These are phyloP conservation scores for Coriolopsis trogii DNA, from an alignment of 1,284 basidiomycete species.

Conservation along the genomic window DNA sequence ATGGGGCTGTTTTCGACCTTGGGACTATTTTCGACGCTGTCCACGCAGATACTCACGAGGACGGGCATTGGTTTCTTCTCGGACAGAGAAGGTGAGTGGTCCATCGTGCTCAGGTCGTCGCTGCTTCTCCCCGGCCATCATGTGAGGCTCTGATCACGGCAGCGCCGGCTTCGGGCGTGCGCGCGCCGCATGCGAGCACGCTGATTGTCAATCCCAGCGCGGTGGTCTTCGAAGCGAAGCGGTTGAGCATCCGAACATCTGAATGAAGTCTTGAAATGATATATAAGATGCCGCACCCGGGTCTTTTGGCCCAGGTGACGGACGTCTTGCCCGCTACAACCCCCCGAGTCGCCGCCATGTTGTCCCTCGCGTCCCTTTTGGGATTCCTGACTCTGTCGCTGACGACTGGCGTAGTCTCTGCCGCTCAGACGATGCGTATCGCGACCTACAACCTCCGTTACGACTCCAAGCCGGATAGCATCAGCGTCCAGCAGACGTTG, in stretches of 20 bases:
- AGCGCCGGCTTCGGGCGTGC: constrained; percentile 4
- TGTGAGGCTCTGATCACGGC: constrained; percentile 23
- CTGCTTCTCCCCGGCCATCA: constrained; percentile 16
- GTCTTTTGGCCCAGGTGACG: too few species aligned
- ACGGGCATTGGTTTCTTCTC: constrained; percentile 6
- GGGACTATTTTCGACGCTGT: constrained; percentile 21
- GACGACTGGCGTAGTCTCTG: constrained; percentile 6
- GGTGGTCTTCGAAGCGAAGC: background rate
- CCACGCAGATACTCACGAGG: constrained; percentile 19
- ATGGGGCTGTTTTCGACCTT: constrained; percentile 15
- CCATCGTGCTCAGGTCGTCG: constrained; percentile 6
- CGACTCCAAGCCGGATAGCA: constrained; percentile 53
- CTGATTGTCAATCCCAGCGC: background rate
- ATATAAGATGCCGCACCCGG: background rate
- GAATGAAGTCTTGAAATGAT: background rate
- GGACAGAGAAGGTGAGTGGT: constrained; percentile 14
- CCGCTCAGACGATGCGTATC: constrained; percentile 39
- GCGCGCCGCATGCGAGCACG: constrained; percentile 6
- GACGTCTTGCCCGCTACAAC: background rate
- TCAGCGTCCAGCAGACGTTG: constrained; percentile 50
- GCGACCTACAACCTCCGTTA: constrained; percentile 58
- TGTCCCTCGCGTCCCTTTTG: constrained; percentile 55
- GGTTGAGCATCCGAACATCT: too few species aligned
- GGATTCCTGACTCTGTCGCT: constrained; percentile 38
- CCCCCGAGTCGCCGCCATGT: background rate